Evolutionary conservation across 2,329 filamentous ascomycete genomes (phyloP).

Genomic region (Alternaria viburni): DNA sequence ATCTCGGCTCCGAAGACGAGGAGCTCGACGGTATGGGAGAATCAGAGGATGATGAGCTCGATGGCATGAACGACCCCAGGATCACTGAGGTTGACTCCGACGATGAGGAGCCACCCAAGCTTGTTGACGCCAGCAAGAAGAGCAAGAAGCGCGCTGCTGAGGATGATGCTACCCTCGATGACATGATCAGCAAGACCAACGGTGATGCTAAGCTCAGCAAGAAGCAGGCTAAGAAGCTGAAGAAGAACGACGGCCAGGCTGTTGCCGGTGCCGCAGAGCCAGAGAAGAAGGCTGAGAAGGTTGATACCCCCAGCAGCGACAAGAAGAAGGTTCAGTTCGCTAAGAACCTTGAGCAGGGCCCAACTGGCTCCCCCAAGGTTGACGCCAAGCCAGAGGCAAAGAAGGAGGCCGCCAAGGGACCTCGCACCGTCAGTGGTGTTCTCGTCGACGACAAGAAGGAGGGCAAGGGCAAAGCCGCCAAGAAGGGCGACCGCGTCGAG

Average conservation of each 20-base stretch:
- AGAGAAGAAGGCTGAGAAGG: constrained; percentile 59
- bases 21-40: constrained; percentile 67
- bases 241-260: constrained; percentile 97
- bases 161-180: constrained; percentile 71
- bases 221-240: constrained; percentile 97
- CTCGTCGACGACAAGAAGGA: constrained; percentile 95
- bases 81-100: constrained; percentile 84
- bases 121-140: constrained; percentile 56
- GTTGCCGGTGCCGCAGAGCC: constrained; percentile 61
- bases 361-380: constrained; percentile 65
- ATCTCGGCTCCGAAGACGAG: constrained; percentile 79
- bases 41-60: constrained; percentile 56
- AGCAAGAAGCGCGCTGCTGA: constrained; percentile 90
- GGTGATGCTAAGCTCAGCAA: constrained; percentile 83
- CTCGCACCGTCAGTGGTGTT: constrained; percentile 84
- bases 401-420: constrained; percentile 60
- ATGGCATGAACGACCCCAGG: constrained; percentile 76
- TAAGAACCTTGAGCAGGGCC: constrained; percentile 97
- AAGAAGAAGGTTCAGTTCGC: constrained; percentile 98
- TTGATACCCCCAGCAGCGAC: constrained; percentile 54
- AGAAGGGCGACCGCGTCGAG: constrained; percentile 87
- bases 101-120: constrained; percentile 70
- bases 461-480: constrained; percentile 81
- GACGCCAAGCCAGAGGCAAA: constrained; percentile 55
- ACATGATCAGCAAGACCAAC: constrained; percentile 78